A percentile compares a stretch with the other conserved stretches of the same genome.
phyloP scores from a whole-genome alignment of 2,329 filamentous ascomycete species.

The Ascochyta viciae-villosae region DNA sequence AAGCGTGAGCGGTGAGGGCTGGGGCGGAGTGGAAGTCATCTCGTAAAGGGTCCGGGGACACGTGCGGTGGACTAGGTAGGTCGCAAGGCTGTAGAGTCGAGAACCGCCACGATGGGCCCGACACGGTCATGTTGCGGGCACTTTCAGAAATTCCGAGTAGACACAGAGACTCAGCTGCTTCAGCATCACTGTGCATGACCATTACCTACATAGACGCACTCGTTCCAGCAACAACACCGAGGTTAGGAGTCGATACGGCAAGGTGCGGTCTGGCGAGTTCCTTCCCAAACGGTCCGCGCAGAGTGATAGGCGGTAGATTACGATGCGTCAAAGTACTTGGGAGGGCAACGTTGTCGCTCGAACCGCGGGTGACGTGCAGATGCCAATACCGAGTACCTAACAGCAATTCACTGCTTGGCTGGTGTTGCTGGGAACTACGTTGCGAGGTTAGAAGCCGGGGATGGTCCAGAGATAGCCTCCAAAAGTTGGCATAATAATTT shows the following conservation, averaged over 20 bases:
- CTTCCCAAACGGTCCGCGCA: slow-evolving; percentile 13
- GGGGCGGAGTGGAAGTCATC: slow-evolving; percentile 36
- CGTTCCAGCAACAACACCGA: slow-evolving; percentile 13
- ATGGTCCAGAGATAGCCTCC: slow-evolving; percentile 32
- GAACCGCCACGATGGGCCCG: slow-evolving; percentile 5
- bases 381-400: slow-evolving; percentile 45
- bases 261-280: slow-evolving; percentile 18
- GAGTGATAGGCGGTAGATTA: slow-evolving; percentile 27
- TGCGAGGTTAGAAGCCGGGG: slow-evolving; percentile 25
- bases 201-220: slow-evolving; percentile 11
- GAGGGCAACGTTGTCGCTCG: slow-evolving; percentile 15
- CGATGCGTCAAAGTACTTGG: slow-evolving; percentile 20
- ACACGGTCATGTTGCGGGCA: slow-evolving; percentile 8
- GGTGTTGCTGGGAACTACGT: slow-evolving; percentile 22
- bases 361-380: slow-evolving; percentile 36
- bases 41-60: slow-evolving; percentile 21
- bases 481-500: slow-evolving; percentile 42
- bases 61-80: slow-evolving; percentile 24
- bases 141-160: background rate
- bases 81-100: slow-evolving; percentile 17
- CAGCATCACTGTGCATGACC: slow-evolving; percentile 3
- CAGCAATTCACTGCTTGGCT: slow-evolving; percentile 46
- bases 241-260: slow-evolving; percentile 13
- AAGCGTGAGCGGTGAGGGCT: slow-evolving; percentile 31
- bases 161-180: background rate